Evolutionary conservation across 139 green algal species (phyloP).

Genomic region (Deuterostichococcus epilithicus): DNA sequence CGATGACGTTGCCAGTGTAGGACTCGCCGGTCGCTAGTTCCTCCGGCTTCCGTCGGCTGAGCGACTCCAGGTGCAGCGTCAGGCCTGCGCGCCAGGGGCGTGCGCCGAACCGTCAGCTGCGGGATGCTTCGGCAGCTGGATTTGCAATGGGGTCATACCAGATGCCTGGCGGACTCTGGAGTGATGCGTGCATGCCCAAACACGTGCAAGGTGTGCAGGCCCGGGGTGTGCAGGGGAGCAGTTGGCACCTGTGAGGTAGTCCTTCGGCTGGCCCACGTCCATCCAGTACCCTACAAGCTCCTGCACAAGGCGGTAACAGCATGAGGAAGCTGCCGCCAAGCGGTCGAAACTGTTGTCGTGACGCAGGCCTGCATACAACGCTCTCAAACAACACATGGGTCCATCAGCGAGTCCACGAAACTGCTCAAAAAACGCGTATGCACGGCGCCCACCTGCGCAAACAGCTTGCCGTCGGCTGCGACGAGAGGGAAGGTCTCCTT

Average conservation of each 20-base stretch:
- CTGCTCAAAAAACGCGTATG: not conserved
- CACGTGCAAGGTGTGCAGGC: not conserved
- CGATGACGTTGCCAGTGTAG: slow-evolving; percentile 74
- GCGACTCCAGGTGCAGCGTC: slow-evolving; percentile 77
- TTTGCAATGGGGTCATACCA: not conserved
- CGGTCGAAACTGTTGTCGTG: too few relatives aligned
- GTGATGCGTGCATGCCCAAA: not conserved
- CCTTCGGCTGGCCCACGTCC: slow-evolving; percentile 96
- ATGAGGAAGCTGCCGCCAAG: too few relatives aligned
- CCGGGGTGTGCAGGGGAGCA: slow-evolving; percentile 1
- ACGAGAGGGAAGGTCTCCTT: slow-evolving; percentile 95
- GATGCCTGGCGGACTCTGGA: not conserved
- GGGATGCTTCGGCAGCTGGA: not conserved
- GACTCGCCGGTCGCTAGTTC: slow-evolving; percentile 48
- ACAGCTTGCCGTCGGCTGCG: slow-evolving; percentile 79
- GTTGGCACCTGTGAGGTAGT: slow-evolving; percentile 70
- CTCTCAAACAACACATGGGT: too few relatives aligned
- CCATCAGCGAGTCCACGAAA: not conserved
- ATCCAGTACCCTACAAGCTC: slow-evolving; percentile 95
- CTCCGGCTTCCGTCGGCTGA: slow-evolving; percentile 51
- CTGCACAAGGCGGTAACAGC: too few relatives aligned
- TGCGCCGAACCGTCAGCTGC: not conserved
- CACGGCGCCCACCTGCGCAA: slow-evolving; percentile 41
- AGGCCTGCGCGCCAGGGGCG: slow-evolving; percentile 50
- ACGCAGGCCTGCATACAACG: too few relatives aligned